Percentiles rank a stretch among this genome's conserved stretches.
Evolutionary conservation across 331 rosid genomes (phyloP).

Genomic region (Stylosanthes scabra): DNA sequence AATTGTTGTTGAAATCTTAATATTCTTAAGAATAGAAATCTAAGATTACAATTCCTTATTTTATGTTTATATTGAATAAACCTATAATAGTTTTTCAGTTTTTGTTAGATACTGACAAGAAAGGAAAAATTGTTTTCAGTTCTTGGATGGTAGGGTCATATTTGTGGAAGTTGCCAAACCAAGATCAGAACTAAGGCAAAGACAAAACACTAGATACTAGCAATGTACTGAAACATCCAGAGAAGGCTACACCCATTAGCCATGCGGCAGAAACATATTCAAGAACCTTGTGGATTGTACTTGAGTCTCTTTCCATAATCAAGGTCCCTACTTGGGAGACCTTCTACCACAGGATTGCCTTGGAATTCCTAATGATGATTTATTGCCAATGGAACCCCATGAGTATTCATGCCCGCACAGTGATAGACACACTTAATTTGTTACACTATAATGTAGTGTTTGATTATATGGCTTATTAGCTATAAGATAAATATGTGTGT

Average conservation of each 20-base stretch:
- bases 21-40: not conserved
- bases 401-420: not conserved
- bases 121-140: constrained; percentile 52
- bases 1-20: not conserved
- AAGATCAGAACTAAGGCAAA: constrained; percentile 63
- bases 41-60: not conserved
- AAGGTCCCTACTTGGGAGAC: constrained; percentile 13
- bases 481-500: too few relatives aligned
- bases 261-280: constrained; percentile 11
- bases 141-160: constrained; percentile 93
- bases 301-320: not conserved
- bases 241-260: constrained; percentile 1
- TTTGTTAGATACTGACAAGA: constrained; percentile 32
- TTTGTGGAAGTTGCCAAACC: constrained; percentile 93
- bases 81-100: constrained; percentile 12
- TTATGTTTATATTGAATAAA: not conserved
- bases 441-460: too few relatives aligned
- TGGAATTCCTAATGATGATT: not conserved
- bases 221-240: constrained; percentile 25
- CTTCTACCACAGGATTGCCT: not conserved
- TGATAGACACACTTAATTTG: too few relatives aligned
- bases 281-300: constrained; percentile 1
- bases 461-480: too few relatives aligned
- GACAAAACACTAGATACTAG: constrained; percentile 44
- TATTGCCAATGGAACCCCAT: not conserved